phyloP scores from a whole-genome alignment of 139 green algal genomes.

The Picochlorum sp. region DNA sequence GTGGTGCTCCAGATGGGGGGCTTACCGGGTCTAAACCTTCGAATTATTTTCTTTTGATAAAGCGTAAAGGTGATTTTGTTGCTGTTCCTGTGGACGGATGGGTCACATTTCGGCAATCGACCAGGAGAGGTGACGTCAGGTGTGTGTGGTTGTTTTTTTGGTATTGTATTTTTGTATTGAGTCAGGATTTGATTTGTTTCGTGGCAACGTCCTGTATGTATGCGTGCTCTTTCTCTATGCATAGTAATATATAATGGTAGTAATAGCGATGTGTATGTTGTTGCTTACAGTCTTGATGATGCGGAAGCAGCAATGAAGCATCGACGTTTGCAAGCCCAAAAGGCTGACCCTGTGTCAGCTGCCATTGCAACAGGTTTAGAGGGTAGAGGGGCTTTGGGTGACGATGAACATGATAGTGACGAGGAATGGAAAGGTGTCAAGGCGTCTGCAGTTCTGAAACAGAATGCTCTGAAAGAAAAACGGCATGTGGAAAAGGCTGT shows the following conservation, averaged over 20 bases:
- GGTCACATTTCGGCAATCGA: conserved; percentile 3
- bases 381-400: neutral
- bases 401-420: conserved; percentile 18
- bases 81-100: conserved; percentile 13
- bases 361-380: neutral
- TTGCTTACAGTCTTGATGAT: conserved; percentile 20
- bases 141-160: no score
- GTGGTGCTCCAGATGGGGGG: neutral
- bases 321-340: conserved; percentile 6
- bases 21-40: neutral
- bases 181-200: no score
- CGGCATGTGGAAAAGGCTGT: neutral
- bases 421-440: conserved; percentile 27
- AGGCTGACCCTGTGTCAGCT: conserved; percentile 8
- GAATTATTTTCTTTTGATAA: conserved; percentile 23
- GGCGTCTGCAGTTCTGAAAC: conserved; percentile 1
- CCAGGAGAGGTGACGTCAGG: neutral
- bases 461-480: neutral
- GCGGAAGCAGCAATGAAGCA: conserved; percentile 23
- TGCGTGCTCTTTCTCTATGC: neutral
- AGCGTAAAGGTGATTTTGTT: conserved; percentile 7
- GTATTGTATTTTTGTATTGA: no score
- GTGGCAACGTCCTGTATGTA: no score
- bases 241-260: neutral
- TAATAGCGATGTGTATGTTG: neutral